Conservation (phyloP, 2,329 filamentous ascomycete species). For the Botrytis squamosa region DNA sequence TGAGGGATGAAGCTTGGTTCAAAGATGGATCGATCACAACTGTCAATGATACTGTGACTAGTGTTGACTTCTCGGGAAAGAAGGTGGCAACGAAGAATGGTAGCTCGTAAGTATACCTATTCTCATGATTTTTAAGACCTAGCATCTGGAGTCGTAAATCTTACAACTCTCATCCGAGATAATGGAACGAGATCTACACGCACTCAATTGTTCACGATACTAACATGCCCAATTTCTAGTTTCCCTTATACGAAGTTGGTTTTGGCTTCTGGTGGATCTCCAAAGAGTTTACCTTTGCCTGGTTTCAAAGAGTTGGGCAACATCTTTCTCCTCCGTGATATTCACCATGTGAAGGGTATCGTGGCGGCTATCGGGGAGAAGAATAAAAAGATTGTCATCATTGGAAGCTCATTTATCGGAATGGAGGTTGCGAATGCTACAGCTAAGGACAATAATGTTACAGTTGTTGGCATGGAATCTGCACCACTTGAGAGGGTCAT, state of each 20-base stretch:
- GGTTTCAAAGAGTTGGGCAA: conserved; percentile 86
- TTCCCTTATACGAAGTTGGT: conserved; percentile 83
- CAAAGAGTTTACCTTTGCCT: conserved; percentile 71
- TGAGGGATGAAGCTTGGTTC: conserved; percentile 77
- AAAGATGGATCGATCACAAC: conserved; percentile 58
- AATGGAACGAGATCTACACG: neutral
- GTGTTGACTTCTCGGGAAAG: conserved; percentile 73
- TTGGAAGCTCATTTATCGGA: conserved; percentile 95
- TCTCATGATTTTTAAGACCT: too few species aligned
- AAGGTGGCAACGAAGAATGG: conserved; percentile 73
- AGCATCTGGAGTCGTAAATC: neutral
- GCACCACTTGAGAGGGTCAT: conserved; percentile 84
- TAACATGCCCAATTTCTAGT: neutral
- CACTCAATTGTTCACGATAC: neutral
- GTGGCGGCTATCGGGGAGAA: conserved; percentile 75
- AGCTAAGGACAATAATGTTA: conserved; percentile 75
- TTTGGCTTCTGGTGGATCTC: conserved; percentile 80
- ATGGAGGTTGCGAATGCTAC: conserved; percentile 94
- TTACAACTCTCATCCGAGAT: neutral
- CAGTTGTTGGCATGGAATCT: conserved; percentile 84
- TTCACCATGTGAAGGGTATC: conserved; percentile 78
- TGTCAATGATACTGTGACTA: conserved; percentile 63
- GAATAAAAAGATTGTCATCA: conserved; percentile 86
- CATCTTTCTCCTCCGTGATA: conserved; percentile 77
- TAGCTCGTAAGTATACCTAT: conserved; percentile 45